Conservation (phyloP, 805 yeast species). For the Wickerhamiella slavikovae region DNA sequence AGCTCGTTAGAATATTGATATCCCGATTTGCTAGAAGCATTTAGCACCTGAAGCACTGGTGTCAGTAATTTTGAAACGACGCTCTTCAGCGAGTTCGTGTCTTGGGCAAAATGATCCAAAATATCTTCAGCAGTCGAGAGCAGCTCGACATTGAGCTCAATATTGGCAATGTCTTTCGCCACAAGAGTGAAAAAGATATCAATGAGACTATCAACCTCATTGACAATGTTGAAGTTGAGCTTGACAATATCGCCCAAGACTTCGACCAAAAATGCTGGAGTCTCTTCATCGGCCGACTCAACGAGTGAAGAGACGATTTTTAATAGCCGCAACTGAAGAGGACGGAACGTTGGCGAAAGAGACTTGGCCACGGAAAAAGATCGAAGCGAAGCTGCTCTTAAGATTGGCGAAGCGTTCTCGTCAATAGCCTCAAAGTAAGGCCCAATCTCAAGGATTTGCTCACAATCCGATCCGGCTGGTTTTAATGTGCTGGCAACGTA, state of each 20-base stretch:
- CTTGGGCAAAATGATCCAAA: conserved; percentile 25
- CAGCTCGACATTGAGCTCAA: conserved; percentile 45
- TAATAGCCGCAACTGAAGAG: conserved; percentile 17
- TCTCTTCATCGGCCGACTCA: conserved; percentile 56
- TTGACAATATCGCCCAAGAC: conserved; percentile 37
- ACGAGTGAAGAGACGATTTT: conserved; percentile 25
- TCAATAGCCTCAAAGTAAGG: too few species aligned
- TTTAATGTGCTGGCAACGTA: conserved; percentile 9
- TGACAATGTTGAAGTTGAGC: conserved; percentile 22
- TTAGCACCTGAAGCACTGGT: conserved; percentile 8
- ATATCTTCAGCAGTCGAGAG: conserved; percentile 47
- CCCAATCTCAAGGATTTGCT: too few species aligned
- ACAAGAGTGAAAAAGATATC: conserved; percentile 43
- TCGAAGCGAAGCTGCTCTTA: too few species aligned
- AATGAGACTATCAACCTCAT: conserved; percentile 21
- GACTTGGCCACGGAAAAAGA: too few species aligned
- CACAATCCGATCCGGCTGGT: too few species aligned
- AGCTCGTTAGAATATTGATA: conserved; percentile 39
- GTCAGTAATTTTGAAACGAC: conserved; percentile 6
- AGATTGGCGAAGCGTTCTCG: too few species aligned
- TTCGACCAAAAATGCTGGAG: conserved; percentile 55
- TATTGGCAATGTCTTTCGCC: conserved; percentile 52
- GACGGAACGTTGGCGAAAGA: too few species aligned
- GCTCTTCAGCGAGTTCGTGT: conserved; percentile 8
- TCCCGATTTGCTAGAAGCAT: neutral